phyloP scores from a whole-genome alignment of 2,329 filamentous ascomycete species.

The Pseudocercospora vitis region DNA sequence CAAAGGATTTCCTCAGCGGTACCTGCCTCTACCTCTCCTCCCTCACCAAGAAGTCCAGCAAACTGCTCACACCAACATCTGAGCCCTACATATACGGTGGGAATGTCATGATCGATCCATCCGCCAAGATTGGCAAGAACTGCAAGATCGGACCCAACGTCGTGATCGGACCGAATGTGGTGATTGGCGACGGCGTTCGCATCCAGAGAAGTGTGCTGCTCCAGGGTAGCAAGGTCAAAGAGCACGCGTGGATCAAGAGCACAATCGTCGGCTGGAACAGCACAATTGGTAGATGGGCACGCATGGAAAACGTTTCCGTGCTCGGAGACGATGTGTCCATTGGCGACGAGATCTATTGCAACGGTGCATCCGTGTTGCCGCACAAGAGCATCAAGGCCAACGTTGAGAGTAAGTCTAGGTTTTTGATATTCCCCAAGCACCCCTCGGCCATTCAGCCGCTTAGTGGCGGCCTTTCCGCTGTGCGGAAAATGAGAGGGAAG shows the following conservation, averaged over 20 bases:
- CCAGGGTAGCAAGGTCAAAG: conserved; percentile 89
- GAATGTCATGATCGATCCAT: conserved; percentile 92
- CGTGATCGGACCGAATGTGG: conserved; percentile 87
- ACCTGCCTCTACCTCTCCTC: conserved; percentile 96
- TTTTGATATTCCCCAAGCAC: background rate
- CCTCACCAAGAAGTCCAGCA: conserved; percentile 83
- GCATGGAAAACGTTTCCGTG: conserved; percentile 96
- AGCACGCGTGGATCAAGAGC: conserved; percentile 98
- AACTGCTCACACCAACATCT: conserved; percentile 68
- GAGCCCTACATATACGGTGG: conserved; percentile 86
- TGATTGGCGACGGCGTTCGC: conserved; percentile 89
- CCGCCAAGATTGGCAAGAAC: conserved; percentile 96
- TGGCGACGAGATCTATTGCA: conserved; percentile 97
- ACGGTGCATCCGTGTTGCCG: conserved; percentile 81
- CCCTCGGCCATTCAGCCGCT: no score
- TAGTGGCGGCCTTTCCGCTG: no score
- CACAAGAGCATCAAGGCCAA: conserved; percentile 99
- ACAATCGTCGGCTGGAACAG: conserved; percentile 99
- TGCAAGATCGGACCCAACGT: conserved; percentile 98
- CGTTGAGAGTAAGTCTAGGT: conserved; percentile 67
- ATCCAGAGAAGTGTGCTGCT: conserved; percentile 91
- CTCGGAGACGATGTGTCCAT: conserved; percentile 97
- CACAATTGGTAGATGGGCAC: conserved; percentile 90
- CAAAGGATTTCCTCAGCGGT: conserved; percentile 95
- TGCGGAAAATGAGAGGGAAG: no score